phyloP scores from a whole-genome alignment of 352 stramenopile species.

The Pythium dissimile region DNA sequence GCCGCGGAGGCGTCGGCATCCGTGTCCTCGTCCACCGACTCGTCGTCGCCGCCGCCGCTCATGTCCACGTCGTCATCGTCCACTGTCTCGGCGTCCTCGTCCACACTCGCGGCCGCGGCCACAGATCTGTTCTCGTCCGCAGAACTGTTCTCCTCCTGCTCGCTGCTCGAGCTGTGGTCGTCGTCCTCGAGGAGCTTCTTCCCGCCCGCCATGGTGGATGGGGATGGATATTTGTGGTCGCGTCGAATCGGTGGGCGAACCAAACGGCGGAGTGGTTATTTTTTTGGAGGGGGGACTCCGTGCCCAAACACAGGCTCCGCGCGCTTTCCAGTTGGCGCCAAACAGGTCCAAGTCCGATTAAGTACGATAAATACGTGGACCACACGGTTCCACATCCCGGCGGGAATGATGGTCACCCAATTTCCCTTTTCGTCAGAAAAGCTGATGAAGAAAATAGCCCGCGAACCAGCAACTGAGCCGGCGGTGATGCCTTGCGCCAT shows the following conservation, averaged over 20 bases:
- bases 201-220: constrained; percentile 3
- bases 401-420: constrained; percentile 13
- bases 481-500: no score
- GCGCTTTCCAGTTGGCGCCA: constrained; percentile 21
- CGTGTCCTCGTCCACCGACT: constrained; percentile 7
- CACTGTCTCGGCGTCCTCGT: constrained; percentile 19
- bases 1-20: constrained; percentile 27
- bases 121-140: constrained; percentile 7
- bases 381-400: background rate
- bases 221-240: background rate
- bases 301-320: background rate
- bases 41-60: constrained; percentile 28
- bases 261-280: no score
- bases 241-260: constrained; percentile 5
- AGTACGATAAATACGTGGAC: constrained; percentile 12
- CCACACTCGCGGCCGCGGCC: constrained; percentile 2
- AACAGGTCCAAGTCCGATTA: constrained; percentile 8
- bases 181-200: constrained; percentile 24
- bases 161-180: constrained; percentile 15
- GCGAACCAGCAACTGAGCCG: no score
- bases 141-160: constrained; percentile 12
- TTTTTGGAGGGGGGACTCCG: no score
- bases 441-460: constrained; percentile 15
- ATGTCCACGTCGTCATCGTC: constrained; percentile 22
- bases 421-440: background rate